A percentile compares a stretch with the other conserved stretches of the same genome.
Conservation (phyloP, 768 basidiomycete species). For the Tylopilus cervinicoccineus region DNA sequence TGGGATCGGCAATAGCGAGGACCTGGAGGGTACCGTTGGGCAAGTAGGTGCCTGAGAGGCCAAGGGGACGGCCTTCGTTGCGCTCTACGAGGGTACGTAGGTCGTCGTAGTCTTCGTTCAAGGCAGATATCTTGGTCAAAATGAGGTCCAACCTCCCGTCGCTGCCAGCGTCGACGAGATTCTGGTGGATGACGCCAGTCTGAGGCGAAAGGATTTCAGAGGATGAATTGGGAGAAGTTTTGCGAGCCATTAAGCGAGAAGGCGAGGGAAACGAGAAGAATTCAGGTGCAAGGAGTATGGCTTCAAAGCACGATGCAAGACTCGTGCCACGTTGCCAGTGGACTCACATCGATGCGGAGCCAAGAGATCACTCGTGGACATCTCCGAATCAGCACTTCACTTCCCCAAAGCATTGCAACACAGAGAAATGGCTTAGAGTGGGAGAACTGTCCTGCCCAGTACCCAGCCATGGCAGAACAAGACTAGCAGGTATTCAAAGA, state of each 20-base stretch:
- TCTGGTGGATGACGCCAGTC: constrained; percentile 24
- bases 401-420: constrained; percentile 1
- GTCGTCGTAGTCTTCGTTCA: constrained; percentile 22
- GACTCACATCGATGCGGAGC: not conserved
- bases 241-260: constrained; percentile 2
- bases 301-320: constrained; percentile 3
- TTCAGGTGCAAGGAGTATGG: not conserved
- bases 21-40: constrained; percentile 20
- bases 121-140: constrained; percentile 14
- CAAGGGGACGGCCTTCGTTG: constrained; percentile 32
- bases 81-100: constrained; percentile 24
- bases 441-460: not conserved
- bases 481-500: not conserved
- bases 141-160: constrained; percentile 20
- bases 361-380: no score
- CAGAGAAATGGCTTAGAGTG: no score
- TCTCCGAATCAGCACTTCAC: not conserved
- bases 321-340: not conserved
- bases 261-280: not conserved
- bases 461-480: not conserved
- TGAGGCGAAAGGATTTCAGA: constrained; percentile 5
- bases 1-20: constrained; percentile 27
- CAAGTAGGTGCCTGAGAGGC: constrained; percentile 26
- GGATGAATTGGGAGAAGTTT: not conserved
- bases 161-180: constrained; percentile 23